These are phyloP conservation scores for Eustoma russellianum DNA, from an alignment of 257 asterid genomes.

Conservation along the genomic window DNA sequence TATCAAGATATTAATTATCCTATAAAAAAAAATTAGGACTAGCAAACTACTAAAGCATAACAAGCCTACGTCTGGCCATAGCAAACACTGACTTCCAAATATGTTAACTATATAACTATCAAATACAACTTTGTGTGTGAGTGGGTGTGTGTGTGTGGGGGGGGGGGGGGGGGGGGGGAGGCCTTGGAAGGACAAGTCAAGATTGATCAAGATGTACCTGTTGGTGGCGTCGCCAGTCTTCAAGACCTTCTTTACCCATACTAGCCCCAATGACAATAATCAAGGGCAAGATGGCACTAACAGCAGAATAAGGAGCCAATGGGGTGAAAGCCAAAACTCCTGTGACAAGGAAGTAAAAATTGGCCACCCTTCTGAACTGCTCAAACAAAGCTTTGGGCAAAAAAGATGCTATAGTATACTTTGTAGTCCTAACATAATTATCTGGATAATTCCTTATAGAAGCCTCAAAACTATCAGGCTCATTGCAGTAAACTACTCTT, in stretches of 20 bases:
- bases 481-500: slow-evolving; percentile 70
- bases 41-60: no score
- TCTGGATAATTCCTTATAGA: slow-evolving; percentile 31
- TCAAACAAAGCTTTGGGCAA: slow-evolving; percentile 83
- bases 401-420: slow-evolving; percentile 74
- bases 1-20: no score
- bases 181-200: no score
- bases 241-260: slow-evolving; percentile 78
- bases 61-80: no score
- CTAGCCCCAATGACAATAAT: slow-evolving; percentile 63
- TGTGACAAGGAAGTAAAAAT: slow-evolving; percentile 69
- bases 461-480: slow-evolving; percentile 43
- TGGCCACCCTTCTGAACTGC: slow-evolving; percentile 94
- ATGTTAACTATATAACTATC: no score
- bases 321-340: slow-evolving; percentile 63
- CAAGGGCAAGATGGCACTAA: slow-evolving; percentile 61
- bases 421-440: slow-evolving; percentile 70
- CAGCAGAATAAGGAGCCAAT: slow-evolving; percentile 64
- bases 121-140: no score
- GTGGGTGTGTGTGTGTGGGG: no score
- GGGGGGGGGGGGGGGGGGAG: no score
- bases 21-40: no score
- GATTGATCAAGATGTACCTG: slow-evolving; percentile 40
- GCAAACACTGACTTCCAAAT: no score
- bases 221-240: slow-evolving; percentile 61